These are phyloP conservation scores for Delonix regia DNA, from an alignment of 306 rosid genomes.

Conservation along the genomic window DNA sequence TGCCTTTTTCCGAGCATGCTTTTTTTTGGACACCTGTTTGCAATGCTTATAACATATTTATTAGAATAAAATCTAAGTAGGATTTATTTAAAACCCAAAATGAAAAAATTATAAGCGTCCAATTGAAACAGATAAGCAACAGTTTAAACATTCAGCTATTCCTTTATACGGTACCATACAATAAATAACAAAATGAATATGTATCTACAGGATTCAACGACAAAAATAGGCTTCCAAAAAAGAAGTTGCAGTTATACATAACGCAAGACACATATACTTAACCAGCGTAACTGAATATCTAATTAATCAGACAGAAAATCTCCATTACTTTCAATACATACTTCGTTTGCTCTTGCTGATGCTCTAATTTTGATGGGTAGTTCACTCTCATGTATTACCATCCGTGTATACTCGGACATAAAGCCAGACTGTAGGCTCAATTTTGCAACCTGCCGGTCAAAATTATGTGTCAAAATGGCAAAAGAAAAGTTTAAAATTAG, in stretches of 20 bases:
- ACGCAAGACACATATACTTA: not conserved
- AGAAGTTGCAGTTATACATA: no score
- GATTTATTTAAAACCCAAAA: not conserved
- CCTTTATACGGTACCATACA: no score
- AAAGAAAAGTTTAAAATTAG: not conserved
- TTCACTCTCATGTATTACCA: constrained; percentile 51
- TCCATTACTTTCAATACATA: constrained; percentile 38
- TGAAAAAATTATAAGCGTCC: not conserved
- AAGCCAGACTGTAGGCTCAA: constrained; percentile 67
- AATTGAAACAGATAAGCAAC: constrained; percentile 12
- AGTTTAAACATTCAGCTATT: not conserved
- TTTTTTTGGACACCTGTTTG: constrained; percentile 44
- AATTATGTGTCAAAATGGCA: constrained; percentile 2
- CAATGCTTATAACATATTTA: not conserved
- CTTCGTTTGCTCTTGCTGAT: constrained; percentile 43
- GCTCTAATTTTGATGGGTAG: constrained; percentile 33
- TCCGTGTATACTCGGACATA: constrained; percentile 61
- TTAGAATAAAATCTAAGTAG: not conserved
- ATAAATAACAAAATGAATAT: not conserved
- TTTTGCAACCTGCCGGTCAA: constrained; percentile 54
- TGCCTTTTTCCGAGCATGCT: constrained; percentile 14
- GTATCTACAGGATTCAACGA: constrained; percentile 2
- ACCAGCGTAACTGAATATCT: not conserved
- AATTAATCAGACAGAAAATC: constrained; percentile 8
- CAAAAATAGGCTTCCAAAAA: not conserved